phyloP scores from a whole-genome alignment of 2,329 filamentous ascomycete genomes.

The Penicillium verrucosum region DNA sequence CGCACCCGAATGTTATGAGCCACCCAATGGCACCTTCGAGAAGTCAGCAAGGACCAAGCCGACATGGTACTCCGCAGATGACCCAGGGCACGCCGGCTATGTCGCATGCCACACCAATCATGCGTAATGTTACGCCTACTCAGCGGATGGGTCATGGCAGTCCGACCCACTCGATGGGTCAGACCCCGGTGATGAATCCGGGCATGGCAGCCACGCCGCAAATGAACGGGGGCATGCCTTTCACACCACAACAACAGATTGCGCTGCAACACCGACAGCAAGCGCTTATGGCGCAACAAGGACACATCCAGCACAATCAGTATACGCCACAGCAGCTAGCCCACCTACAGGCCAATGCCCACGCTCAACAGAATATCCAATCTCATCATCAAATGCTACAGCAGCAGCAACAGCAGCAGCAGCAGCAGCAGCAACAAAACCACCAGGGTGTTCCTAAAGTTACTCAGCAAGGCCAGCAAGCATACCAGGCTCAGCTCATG shows the following conservation, averaged over 20 bases:
- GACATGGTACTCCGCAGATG: conserved; percentile 49
- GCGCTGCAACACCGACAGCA: conserved; percentile 38
- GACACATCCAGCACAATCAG: conserved; percentile 33
- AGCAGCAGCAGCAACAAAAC: conserved; percentile 18
- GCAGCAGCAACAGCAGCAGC: conserved; percentile 30
- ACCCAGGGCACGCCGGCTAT: conserved; percentile 46
- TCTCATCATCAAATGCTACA: conserved; percentile 41
- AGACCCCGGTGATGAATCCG: conserved; percentile 47
- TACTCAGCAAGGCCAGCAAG: conserved; percentile 30
- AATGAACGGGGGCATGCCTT: conserved; percentile 33
- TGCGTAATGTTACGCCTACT: conserved; percentile 48
- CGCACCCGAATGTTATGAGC: conserved; percentile 45
- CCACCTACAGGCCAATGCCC: conserved; percentile 44
- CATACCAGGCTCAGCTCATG: conserved; percentile 39
- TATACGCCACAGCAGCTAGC: conserved; percentile 43
- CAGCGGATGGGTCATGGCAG: conserved; percentile 48
- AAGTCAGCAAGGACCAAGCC: conserved; percentile 47
- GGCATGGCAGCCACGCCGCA: conserved; percentile 42
- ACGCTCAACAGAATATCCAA: conserved; percentile 48
- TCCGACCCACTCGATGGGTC: conserved; percentile 42
- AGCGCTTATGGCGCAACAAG: conserved; percentile 39
- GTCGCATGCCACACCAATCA: conserved; percentile 47
- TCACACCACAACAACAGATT: conserved; percentile 39
- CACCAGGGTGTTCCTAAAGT: conserved; percentile 22
- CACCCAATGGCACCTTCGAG: conserved; percentile 46